phyloP scores from a whole-genome alignment of 768 basidiomycete species.

The Kwoniella mangroviensis region DNA sequence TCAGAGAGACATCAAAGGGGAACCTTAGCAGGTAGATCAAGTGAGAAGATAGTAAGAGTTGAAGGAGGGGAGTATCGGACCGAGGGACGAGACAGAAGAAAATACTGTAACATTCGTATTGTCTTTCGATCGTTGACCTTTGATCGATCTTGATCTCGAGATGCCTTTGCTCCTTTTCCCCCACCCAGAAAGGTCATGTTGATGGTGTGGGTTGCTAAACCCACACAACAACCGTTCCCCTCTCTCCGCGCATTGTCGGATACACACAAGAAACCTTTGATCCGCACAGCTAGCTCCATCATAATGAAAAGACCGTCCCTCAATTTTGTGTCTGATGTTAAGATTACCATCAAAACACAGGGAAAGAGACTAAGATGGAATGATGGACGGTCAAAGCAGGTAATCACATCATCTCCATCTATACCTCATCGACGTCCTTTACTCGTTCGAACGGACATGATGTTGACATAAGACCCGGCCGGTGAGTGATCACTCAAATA shows the following conservation, averaged over 20 bases:
- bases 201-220: neutral
- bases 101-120: too few species aligned
- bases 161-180: conserved; percentile 14
- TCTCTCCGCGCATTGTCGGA: neutral
- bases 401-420: neutral
- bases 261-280: conserved; percentile 6
- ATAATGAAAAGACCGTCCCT: neutral
- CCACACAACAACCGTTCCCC: neutral
- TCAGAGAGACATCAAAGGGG: neutral
- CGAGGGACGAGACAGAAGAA: neutral
- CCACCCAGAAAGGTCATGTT: neutral
- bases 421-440: neutral
- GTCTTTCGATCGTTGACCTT: neutral
- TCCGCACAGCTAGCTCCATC: conserved; percentile 12
- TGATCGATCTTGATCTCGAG: conserved; percentile 9
- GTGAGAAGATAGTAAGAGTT: neutral
- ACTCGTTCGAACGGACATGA: neutral
- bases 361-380: neutral
- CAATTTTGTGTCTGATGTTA: conserved; percentile 5
- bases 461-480: neutral
- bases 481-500: neutral
- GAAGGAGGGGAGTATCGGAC: neutral
- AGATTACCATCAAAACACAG: neutral
- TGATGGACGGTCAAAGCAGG: conserved; percentile 2
- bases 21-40: neutral